phyloP scores from a whole-genome alignment of 257 asterid genomes.

The Solanum phureja region DNA sequence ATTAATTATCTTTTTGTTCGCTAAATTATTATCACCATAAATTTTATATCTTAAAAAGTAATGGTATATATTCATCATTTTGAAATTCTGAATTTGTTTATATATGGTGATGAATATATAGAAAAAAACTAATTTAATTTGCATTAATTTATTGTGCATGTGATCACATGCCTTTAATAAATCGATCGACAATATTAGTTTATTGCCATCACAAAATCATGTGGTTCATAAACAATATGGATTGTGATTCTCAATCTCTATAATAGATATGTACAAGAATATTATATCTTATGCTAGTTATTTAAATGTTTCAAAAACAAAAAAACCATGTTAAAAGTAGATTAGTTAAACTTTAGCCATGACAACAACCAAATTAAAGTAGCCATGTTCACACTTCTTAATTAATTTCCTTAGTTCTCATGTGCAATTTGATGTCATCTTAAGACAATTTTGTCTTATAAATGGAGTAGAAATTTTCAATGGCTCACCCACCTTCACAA shows the following conservation, averaged over 20 bases:
- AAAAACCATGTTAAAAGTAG: not conserved
- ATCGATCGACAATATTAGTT: not conserved
- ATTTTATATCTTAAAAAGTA: not conserved
- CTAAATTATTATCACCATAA: no score
- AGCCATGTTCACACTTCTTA: not conserved
- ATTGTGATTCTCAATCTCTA: not conserved
- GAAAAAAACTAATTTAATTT: no score
- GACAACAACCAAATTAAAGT: not conserved
- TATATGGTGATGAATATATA: not conserved
- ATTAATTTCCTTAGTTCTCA: not conserved
- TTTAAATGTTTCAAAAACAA: not conserved
- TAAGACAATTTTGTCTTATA: not conserved
- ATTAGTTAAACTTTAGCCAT: not conserved
- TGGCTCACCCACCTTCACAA: not conserved
- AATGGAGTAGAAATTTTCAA: not conserved
- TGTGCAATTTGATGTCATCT: not conserved
- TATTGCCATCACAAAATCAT: not conserved
- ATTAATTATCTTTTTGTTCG: not conserved
- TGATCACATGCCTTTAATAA: no score
- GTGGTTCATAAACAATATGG: not conserved
- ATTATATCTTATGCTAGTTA: not conserved
- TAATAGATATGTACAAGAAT: not conserved
- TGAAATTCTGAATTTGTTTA: not conserved
- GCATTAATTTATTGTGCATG: not conserved
- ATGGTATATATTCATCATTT: no score